A percentile compares a stretch with the other conserved stretches of the same genome.
These are phyloP conservation scores for Cantharellus anzutake DNA, from an alignment of 768 basidiomycete genomes.

Conservation along the genomic window DNA sequence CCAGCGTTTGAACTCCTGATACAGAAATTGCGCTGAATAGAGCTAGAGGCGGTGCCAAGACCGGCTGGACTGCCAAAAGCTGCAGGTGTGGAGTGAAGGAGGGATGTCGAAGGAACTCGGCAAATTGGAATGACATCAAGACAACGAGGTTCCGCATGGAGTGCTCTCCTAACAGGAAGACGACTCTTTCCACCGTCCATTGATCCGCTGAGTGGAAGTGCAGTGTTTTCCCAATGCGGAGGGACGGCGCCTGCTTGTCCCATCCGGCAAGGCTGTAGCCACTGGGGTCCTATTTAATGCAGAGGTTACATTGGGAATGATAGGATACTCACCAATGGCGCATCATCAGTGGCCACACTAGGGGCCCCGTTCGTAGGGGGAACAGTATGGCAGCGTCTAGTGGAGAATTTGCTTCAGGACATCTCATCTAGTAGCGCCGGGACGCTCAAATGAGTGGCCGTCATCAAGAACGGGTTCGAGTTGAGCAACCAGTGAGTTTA, in stretches of 20 bases:
- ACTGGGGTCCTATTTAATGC: neutral
- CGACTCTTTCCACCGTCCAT: slow-evolving; percentile 70
- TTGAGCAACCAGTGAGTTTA: no score
- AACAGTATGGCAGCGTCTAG: slow-evolving; percentile 28
- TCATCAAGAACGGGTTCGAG: no score
- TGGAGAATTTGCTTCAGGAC: no score
- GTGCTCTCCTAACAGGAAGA: slow-evolving; percentile 67
- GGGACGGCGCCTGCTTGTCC: slow-evolving; percentile 77
- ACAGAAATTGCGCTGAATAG: slow-evolving; percentile 83
- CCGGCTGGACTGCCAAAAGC: slow-evolving; percentile 86
- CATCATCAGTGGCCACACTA: slow-evolving; percentile 33
- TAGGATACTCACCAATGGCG: slow-evolving; percentile 45
- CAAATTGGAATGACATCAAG: slow-evolving; percentile 93
- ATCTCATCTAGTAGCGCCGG: no score
- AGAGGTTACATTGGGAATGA: neutral
- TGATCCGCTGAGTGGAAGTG: slow-evolving; percentile 55
- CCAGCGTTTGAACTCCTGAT: slow-evolving; percentile 22
- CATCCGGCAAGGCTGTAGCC: slow-evolving; percentile 43
- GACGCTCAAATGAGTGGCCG: no score
- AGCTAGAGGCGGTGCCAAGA: slow-evolving; percentile 87
- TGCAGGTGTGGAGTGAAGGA: slow-evolving; percentile 72
- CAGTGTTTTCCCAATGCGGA: slow-evolving; percentile 91
- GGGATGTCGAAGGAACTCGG: slow-evolving; percentile 80
- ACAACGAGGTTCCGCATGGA: slow-evolving; percentile 66
- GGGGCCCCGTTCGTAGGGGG: slow-evolving; percentile 21